phyloP scores from a whole-genome alignment of 2,329 filamentous ascomycete genomes.

The Gremmenia infestans region DNA sequence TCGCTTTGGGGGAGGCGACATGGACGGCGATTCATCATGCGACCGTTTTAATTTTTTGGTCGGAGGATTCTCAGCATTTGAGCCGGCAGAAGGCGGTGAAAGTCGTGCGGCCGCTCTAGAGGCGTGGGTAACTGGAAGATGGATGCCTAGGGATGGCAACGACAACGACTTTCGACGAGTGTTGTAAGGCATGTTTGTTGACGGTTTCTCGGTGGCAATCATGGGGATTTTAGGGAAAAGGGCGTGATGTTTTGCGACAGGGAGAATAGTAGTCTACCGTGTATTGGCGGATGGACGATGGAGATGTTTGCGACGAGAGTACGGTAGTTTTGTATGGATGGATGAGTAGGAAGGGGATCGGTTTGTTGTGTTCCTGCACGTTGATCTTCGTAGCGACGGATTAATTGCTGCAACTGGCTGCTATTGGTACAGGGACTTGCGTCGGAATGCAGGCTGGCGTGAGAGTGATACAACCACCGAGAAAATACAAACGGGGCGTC shows the following conservation, averaged over 20 bases:
- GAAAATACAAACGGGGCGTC: conserved; percentile 1
- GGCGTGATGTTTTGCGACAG: not conserved
- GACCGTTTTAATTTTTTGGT: conserved; percentile 76
- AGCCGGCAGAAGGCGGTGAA: conserved; percentile 32
- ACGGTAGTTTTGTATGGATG: conserved; percentile 3
- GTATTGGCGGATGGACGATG: conserved; percentile 1
- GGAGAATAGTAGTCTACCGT: not conserved
- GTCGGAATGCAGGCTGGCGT: conserved; percentile 27
- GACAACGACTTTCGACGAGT: conserved; percentile 95
- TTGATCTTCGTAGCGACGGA: conserved; percentile 28
- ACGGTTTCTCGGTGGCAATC: conserved; percentile 10
- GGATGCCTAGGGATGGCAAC: conserved; percentile 86
- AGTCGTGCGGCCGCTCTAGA: conserved; percentile 45
- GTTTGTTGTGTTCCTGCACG: conserved; percentile 30
- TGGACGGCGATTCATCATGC: conserved; percentile 50
- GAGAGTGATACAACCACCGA: conserved; percentile 15
- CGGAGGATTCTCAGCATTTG: conserved; percentile 36
- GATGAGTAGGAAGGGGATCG: conserved; percentile 7
- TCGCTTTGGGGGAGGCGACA: conserved; percentile 40
- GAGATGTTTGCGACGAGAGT: conserved; percentile 11
- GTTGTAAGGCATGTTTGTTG: conserved; percentile 78
- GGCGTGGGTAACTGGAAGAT: conserved; percentile 66
- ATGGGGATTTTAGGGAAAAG: conserved; percentile 3
- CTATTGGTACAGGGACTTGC: conserved; percentile 21
- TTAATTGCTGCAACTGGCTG: conserved; percentile 14